Evolutionary conservation across 306 rosid genomes (phyloP).

Genomic region (Quercus suber): DNA sequence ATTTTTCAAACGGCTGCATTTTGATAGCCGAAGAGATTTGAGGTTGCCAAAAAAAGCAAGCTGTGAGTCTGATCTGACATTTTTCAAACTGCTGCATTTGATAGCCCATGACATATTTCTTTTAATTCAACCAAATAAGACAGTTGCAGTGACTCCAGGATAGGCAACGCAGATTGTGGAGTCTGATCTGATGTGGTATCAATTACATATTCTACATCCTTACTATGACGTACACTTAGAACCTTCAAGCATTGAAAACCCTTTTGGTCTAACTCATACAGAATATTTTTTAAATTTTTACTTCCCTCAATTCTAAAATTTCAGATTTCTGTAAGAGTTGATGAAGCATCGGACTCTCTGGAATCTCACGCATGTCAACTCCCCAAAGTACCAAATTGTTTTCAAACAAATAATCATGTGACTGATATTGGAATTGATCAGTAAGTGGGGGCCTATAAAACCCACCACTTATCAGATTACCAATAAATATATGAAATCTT

Average conservation of each 20-base stretch:
- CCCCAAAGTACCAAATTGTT: background rate
- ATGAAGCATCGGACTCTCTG: slow-evolving; percentile 2
- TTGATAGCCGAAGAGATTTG: background rate
- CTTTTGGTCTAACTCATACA: background rate
- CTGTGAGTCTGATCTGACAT: background rate
- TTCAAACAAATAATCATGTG: too few relatives aligned
- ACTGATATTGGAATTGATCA: too few relatives aligned
- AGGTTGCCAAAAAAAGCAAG: background rate
- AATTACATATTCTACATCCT: slow-evolving; percentile 9
- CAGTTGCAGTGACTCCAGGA: background rate
- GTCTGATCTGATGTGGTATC: background rate
- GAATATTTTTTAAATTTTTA: slow-evolving; percentile 17
- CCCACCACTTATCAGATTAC: background rate
- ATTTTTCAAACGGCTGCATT: background rate
- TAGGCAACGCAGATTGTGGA: background rate
- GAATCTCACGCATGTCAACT: background rate
- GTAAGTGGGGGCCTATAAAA: background rate
- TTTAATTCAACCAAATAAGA: background rate
- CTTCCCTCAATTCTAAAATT: background rate
- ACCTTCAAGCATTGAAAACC: slow-evolving; percentile 18
- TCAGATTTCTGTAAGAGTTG: slow-evolving; percentile 16
- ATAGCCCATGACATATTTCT: background rate
- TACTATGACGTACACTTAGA: slow-evolving; percentile 6
- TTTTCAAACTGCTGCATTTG: background rate
- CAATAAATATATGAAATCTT: too few relatives aligned